phyloP scores from a whole-genome alignment of 2,329 filamentous ascomycete genomes.

The Tolypocladium capitatum region DNA sequence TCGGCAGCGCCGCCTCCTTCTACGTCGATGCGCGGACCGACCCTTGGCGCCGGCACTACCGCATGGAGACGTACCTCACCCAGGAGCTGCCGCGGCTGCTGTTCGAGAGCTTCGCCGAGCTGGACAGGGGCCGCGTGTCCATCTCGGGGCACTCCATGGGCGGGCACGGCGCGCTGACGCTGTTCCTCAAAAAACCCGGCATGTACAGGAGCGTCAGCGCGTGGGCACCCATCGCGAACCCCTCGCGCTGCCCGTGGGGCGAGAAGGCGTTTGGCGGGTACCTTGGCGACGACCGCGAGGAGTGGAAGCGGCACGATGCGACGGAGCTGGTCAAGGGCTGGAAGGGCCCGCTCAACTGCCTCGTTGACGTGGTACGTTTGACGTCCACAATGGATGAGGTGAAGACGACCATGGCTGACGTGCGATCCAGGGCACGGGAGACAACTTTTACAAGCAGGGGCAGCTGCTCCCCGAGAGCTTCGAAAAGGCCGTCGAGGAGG shows the following conservation, averaged over 20 bases:
- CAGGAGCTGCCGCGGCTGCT: conserved; percentile 70
- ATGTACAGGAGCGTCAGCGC: conserved; percentile 81
- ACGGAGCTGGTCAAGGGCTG: conserved; percentile 74
- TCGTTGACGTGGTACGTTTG: conserved; percentile 73
- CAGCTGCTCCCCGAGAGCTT: conserved; percentile 94
- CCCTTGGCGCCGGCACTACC: conserved; percentile 68
- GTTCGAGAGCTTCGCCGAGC: conserved; percentile 53
- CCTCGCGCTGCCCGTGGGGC: conserved; percentile 77
- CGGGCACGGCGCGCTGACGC: conserved; percentile 83
- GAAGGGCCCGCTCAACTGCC: conserved; percentile 56
- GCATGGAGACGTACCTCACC: conserved; percentile 92
- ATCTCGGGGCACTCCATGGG: conserved; percentile 97
- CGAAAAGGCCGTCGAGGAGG: conserved; percentile 61
- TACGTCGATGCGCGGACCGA: conserved; percentile 75
- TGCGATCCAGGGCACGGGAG: conserved; percentile 58
- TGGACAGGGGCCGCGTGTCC: conserved; percentile 60
- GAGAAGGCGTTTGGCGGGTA: conserved; percentile 92
- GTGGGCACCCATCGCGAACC: conserved; percentile 84
- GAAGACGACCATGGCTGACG: not conserved
- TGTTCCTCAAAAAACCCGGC: conserved; percentile 85
- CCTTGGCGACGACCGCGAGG: conserved; percentile 60
- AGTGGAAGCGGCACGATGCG: conserved; percentile 84
- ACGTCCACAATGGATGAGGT: not conserved
- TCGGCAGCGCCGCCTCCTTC: conserved; percentile 84
- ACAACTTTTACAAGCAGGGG: conserved; percentile 92